Base-by-base conservation (phyloP, 306 rosid genomes). In the Dalbergia cultrata region DNA sequence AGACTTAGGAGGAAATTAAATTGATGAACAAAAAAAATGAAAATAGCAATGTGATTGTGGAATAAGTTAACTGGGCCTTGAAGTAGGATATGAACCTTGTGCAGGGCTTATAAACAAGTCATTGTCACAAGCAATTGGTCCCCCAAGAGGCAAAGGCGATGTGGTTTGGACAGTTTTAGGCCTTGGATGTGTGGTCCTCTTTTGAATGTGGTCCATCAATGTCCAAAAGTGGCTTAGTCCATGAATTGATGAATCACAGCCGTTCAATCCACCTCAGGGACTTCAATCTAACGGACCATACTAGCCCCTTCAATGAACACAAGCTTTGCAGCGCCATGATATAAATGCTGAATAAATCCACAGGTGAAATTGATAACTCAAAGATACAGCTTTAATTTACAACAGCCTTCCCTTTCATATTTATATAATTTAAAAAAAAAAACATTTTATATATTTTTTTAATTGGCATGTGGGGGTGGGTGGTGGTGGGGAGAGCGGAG, bases 291-390 rank as follows among this genome's bases (percentile, higher is more conserved):
- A 70, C 63, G 86, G 89, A 86, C 79, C 82, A 86, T 74, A 21
- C 52, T 54, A 3, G 13, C 43, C 18, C 57, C 82, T 77, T 86
- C 72, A 75, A 75, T 81, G 69, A 77, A 80, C 72, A 81, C 34
- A 50, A 78, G 79, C 62, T 59, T 63, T 22, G 12, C 12, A 5
- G 71, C 69, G 71, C 83, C 79, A 49, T 86, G 68, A 71, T 44
- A 37, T 53, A 82, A 43, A 72, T 62, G 82, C 85, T 70, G 50
- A 74, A 81, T 69, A 65, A 63, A 81, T 72, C 80, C 47, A 85
- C 81, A 64, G 77, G 81, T 80, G 87, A 86, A 86, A 85, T 81
- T 83, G 90, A 83, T 84, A 65, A 83, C 80, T 83, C 88, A 39
- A 78, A 76, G 85, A 75, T 19, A 65, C 78, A 60, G 39, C 89